Percentiles rank a stretch among this genome's conserved stretches.
phyloP scores from a whole-genome alignment of 257 asterid genomes.

The Thymus quinquecostatus region DNA sequence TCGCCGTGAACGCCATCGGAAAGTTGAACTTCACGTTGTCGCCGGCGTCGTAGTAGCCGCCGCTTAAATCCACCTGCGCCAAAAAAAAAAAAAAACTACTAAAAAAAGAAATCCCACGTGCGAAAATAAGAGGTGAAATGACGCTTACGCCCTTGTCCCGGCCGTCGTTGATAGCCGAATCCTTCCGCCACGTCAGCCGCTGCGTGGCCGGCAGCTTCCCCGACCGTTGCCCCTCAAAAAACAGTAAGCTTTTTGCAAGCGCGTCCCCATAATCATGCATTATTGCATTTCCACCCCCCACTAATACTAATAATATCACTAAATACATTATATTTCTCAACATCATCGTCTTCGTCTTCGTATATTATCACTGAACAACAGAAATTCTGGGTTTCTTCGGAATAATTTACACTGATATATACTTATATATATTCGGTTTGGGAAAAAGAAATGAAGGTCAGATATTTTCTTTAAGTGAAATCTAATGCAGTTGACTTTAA shows the following conservation, averaged over 20 bases:
- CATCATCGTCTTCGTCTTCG: neutral
- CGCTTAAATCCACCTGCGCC: slow-evolving; percentile 43
- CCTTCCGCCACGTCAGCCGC: slow-evolving; percentile 47
- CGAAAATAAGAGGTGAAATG: neutral
- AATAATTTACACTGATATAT: neutral
- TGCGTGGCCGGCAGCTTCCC: slow-evolving; percentile 49
- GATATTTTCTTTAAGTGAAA: slow-evolving; percentile 33
- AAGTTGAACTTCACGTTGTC: slow-evolving; percentile 51
- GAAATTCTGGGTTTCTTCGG: neutral
- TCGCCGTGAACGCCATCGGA: slow-evolving; percentile 56
- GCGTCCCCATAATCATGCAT: slow-evolving; percentile 53
- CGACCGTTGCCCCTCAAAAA: slow-evolving; percentile 55
- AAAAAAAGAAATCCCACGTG: no score
- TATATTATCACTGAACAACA: neutral
- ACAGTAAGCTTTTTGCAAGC: slow-evolving; percentile 43
- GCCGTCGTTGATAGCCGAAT: slow-evolving; percentile 47
- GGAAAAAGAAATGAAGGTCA: slow-evolving; percentile 6
- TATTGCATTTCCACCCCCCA: slow-evolving; percentile 6
- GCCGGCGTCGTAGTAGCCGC: slow-evolving; percentile 48
- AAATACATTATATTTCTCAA: slow-evolving; percentile 6
- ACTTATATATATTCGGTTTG: neutral
- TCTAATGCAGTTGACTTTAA: slow-evolving; percentile 23
- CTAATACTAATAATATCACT: slow-evolving; percentile 5
- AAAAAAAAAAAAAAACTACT: no score
- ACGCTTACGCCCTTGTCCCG: slow-evolving; percentile 41